Base-by-base conservation (phyloP, 2,329 filamentous ascomycete species). In the Thermothelomyces thermophilus region DNA sequence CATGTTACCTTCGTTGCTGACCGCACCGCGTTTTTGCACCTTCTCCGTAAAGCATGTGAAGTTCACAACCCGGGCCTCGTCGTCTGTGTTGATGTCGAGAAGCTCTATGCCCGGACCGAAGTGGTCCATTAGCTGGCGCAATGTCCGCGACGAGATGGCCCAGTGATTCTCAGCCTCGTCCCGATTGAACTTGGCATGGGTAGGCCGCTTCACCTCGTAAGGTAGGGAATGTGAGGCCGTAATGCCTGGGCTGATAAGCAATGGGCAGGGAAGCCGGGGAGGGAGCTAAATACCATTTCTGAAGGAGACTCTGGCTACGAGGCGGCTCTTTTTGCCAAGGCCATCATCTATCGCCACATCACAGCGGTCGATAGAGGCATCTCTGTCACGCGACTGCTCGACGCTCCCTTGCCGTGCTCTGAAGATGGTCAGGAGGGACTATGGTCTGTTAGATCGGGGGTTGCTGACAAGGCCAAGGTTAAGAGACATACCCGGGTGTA, bases 11-110 rank as follows among this genome's bases (percentile, higher is more conserved):
- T 83, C 83, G 17, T 61, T 62, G 46, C 55, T 60, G 40, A 52
- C 50, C 24, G 54, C 50, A 19, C 56, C 54, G 13, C 83, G 82
- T 58, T 82, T 84, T 49, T 82, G 76, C 8, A 85, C 80, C 68
- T 88, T 90, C 64, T 90, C 87, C 0, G 86, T 90, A 61, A 87
- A 90, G 62, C 86, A 90, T 22, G 86, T 87, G 60, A 91, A 87
- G 50, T 87, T 86, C 14, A 86, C 77, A 28, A 80, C 82, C 30
- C 52, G 52, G 41, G 85, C 79, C 46, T 86, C 81, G 11, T 82
- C 81, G 53, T 88, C 82, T 0, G 83, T 82, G 61, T 86, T 85
- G 55, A 91, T 84, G 58, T 90, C 87, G 2, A 91, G 75, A 57
- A 90, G 84, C 64, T 91, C 87, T 28, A 87, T 88, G 5, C 85